Percentiles rank a stretch among this genome's conserved stretches.
Conservation (phyloP, 2,329 filamentous ascomycete species). For the Aureobasidium zeae region DNA sequence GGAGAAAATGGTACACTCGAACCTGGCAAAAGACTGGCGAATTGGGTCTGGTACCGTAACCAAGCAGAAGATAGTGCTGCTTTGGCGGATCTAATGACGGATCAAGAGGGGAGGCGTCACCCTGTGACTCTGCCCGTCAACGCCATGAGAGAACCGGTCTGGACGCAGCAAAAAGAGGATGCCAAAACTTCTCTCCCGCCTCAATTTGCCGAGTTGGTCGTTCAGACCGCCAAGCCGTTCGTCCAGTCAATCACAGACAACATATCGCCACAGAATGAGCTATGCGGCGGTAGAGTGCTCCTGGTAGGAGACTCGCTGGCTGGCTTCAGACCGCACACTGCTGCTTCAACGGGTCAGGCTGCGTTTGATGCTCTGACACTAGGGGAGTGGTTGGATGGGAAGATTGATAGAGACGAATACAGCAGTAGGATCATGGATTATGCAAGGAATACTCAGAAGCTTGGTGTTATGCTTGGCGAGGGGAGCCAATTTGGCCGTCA, state of each 20-base stretch:
- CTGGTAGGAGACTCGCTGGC: slow-evolving; percentile 41
- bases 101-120: slow-evolving; percentile 33
- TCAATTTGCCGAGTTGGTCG: slow-evolving; percentile 36
- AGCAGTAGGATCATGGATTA: slow-evolving; percentile 30
- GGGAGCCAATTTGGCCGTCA: slow-evolving; percentile 34
- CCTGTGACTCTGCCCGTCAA: slow-evolving; percentile 37
- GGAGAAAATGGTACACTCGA: slow-evolving; percentile 33
- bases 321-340: slow-evolving; percentile 40
- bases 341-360: slow-evolving; percentile 39
- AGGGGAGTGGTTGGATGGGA: slow-evolving; percentile 32
- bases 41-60: slow-evolving; percentile 42
- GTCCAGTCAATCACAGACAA: slow-evolving; percentile 40
- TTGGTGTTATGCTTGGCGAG: slow-evolving; percentile 34
- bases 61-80: slow-evolving; percentile 32
- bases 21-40: slow-evolving; percentile 35
- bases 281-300: slow-evolving; percentile 35
- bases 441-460: slow-evolving; percentile 31
- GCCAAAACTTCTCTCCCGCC: slow-evolving; percentile 29
- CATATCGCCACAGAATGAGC: slow-evolving; percentile 30
- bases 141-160: slow-evolving; percentile 31
- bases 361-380: slow-evolving; percentile 37
- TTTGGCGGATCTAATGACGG: slow-evolving; percentile 37
- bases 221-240: slow-evolving; percentile 35
- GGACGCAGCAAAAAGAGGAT: slow-evolving; percentile 30
- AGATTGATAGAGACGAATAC: slow-evolving; percentile 30